Conservation (phyloP, 805 yeast species). For the Starmerella asiatica region DNA sequence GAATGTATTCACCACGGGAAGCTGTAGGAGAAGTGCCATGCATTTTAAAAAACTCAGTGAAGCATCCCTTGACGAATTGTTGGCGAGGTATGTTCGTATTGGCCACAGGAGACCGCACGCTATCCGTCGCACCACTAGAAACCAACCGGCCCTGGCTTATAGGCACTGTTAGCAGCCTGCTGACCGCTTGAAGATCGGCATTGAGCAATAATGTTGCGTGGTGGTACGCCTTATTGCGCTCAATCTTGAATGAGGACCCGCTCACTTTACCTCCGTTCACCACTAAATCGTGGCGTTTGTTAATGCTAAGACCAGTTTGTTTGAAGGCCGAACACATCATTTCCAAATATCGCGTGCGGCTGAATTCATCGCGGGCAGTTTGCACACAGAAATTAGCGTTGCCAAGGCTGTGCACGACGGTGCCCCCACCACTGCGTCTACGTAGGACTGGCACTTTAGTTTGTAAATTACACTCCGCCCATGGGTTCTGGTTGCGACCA, state of each 20-base stretch:
- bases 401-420: constrained; percentile 88
- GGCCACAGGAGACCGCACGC: constrained; percentile 68
- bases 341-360: constrained; percentile 39
- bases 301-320: constrained; percentile 34
- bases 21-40: neutral
- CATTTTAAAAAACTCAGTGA: constrained; percentile 28
- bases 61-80: constrained; percentile 36
- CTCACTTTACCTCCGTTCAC: constrained; percentile 45
- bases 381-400: constrained; percentile 78
- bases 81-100: constrained; percentile 41
- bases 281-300: constrained; percentile 69
- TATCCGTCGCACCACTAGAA: constrained; percentile 44
- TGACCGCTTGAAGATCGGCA: constrained; percentile 47
- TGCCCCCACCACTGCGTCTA: constrained; percentile 86
- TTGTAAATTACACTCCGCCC: constrained; percentile 65
- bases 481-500: constrained; percentile 93
- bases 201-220: constrained; percentile 89
- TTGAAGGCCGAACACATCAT: constrained; percentile 34
- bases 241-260: constrained; percentile 85
- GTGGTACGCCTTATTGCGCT: constrained; percentile 71
- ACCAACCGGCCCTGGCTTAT: constrained; percentile 30
- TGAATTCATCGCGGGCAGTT: constrained; percentile 51
- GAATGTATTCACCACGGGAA: too few species aligned
- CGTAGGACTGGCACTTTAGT: constrained; percentile 58
- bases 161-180: constrained; percentile 41